Conservation (phyloP, 148 eudicot genomes). For the Diospyros kaki region DNA sequence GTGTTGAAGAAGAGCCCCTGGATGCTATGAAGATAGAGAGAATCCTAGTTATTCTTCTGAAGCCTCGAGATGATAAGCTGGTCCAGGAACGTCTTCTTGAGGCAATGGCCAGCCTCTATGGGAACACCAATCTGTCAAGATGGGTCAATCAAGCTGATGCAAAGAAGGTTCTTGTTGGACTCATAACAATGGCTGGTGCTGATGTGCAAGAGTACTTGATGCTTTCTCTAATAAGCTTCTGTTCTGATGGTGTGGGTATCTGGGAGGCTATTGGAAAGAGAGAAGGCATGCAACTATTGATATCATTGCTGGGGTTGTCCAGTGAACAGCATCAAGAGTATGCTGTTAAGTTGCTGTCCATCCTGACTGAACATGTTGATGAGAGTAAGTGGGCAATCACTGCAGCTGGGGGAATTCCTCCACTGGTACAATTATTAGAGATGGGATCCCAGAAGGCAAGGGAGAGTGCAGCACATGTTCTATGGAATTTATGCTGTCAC, state of each 20-base stretch:
- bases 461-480: conserved; percentile 59
- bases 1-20: conserved; percentile 45
- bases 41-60: conserved; percentile 46
- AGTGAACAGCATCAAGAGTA: conserved; percentile 86
- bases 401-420: conserved; percentile 93
- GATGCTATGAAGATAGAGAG: conserved; percentile 49
- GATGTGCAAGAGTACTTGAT: conserved; percentile 69
- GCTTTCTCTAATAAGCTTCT: conserved; percentile 54
- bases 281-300: conserved; percentile 78
- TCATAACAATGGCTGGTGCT: conserved; percentile 56
- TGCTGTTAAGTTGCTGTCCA: conserved; percentile 56
- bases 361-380: conserved; percentile 64
- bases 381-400: conserved; percentile 96
- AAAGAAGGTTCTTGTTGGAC: conserved; percentile 61
- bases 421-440: conserved; percentile 70
- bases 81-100: conserved; percentile 77
- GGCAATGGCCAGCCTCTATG: conserved; percentile 83
- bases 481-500: conserved; percentile 68
- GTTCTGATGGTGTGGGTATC: conserved; percentile 47
- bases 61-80: conserved; percentile 60
- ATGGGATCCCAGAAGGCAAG: conserved; percentile 71
- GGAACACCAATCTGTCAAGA: conserved; percentile 47
- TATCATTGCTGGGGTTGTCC: conserved; percentile 65
- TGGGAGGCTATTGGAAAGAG: conserved; percentile 77
- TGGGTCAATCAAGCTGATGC: conserved; percentile 51